A percentile compares a stretch with the other conserved stretches of the same genome.
These are phyloP conservation scores for Cornus florida DNA, from an alignment of 148 eudicot genomes.

Conservation along the genomic window DNA sequence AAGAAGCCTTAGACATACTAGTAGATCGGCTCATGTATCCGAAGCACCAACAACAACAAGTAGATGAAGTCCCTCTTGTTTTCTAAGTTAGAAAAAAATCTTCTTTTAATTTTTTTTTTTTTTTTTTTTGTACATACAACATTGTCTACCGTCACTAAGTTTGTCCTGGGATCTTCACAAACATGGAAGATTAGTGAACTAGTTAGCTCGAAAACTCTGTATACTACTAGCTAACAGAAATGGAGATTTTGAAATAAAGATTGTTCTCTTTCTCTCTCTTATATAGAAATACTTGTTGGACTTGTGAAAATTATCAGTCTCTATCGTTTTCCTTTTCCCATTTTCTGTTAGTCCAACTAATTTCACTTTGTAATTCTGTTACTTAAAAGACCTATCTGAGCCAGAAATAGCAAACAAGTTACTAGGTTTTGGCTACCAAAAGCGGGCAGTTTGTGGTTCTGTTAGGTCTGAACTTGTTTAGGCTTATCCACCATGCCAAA, in stretches of 20 bases:
- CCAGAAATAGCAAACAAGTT: no score
- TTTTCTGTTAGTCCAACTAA: no score
- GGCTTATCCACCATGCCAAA: no score
- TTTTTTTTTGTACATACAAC: not conserved
- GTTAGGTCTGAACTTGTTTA: no score
- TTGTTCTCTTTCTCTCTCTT: not conserved
- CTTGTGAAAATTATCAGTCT: not conserved
- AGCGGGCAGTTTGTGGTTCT: no score
- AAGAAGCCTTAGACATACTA: conserved; percentile 50
- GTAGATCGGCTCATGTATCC: conserved; percentile 29
- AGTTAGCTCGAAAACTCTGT: not conserved
- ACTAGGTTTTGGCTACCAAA: no score
- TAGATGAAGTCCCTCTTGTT: not conserved
- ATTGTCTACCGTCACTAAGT: not conserved
- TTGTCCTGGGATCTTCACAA: not conserved
- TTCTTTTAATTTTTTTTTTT: not conserved
- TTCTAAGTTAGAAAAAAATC: no score
- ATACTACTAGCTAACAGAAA: not conserved
- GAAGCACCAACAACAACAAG: not conserved
- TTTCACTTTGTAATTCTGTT: no score
- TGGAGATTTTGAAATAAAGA: not conserved
- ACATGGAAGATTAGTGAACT: not conserved
- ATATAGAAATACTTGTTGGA: not conserved
- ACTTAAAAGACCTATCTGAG: no score
- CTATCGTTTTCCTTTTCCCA: no score